phyloP scores from a whole-genome alignment of 306 rosid genomes.

The Ziziphus jujuba region DNA sequence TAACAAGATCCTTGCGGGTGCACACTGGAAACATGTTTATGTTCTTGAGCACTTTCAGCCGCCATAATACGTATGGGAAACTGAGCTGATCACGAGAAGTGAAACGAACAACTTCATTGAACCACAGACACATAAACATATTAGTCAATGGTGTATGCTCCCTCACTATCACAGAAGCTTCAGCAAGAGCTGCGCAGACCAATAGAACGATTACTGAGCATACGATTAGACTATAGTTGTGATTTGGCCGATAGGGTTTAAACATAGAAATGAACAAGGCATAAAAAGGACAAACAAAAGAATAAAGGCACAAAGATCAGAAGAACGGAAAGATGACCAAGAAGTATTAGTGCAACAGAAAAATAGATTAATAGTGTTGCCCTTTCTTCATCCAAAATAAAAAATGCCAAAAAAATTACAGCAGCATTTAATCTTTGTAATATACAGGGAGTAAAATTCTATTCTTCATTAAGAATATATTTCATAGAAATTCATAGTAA shows the following conservation, averaged over 20 bases:
- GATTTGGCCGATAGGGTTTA: background rate
- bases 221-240: conserved; percentile 2
- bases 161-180: conserved; percentile 88
- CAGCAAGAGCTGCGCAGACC: conserved; percentile 69
- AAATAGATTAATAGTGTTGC: no score
- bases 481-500: conserved; percentile 7
- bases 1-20: conserved; percentile 94
- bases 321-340: conserved; percentile 2
- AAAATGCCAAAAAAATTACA: background rate
- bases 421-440: background rate
- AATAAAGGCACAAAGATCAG: background rate
- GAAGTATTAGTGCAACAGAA: background rate
- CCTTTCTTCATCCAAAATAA: background rate
- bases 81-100: conserved; percentile 96
- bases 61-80: conserved; percentile 91
- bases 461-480: background rate
- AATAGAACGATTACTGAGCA: conserved; percentile 11
- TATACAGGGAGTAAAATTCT: conserved; percentile 3
- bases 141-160: conserved; percentile 68
- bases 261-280: background rate
- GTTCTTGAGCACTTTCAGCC: conserved; percentile 58
- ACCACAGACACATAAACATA: conserved; percentile 88
- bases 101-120: conserved; percentile 89
- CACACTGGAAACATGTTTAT: conserved; percentile 87
- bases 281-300: background rate